Evolutionary conservation across 768 basidiomycete species (phyloP).

Genomic region (Crassisporium funariophilum): DNA sequence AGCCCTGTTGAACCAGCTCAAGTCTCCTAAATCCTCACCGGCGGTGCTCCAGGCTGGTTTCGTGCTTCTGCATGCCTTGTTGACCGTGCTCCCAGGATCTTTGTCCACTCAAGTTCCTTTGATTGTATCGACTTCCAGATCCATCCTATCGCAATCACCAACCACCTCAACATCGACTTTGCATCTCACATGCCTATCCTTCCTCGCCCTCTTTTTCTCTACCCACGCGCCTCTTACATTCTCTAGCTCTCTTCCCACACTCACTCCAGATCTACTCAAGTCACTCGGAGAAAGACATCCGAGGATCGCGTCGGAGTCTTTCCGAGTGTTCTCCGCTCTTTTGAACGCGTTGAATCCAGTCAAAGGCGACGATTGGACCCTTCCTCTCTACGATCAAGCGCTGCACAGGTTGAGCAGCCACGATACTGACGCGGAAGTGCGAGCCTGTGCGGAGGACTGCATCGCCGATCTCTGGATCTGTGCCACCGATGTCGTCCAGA

Average conservation of each 20-base stretch:
- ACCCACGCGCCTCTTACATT: slow-evolving; percentile 65
- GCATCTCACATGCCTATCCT: slow-evolving; percentile 82
- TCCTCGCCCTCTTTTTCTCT: slow-evolving; percentile 83
- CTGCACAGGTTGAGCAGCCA: slow-evolving; percentile 68
- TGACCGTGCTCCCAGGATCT: slow-evolving; percentile 82
- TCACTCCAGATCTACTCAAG: slow-evolving; percentile 77
- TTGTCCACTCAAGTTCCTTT: slow-evolving; percentile 67
- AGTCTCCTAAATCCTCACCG: slow-evolving; percentile 74
- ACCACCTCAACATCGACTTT: slow-evolving; percentile 80
- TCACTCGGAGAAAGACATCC: slow-evolving; percentile 84
- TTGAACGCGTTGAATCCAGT: slow-evolving; percentile 75
- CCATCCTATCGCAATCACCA: slow-evolving; percentile 65
- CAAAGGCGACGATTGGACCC: slow-evolving; percentile 64
- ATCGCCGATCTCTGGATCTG: slow-evolving; percentile 88
- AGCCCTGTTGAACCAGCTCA: slow-evolving; percentile 83
- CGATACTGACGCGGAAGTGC: slow-evolving; percentile 92
- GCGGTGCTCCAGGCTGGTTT: slow-evolving; percentile 87
- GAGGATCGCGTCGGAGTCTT: slow-evolving; percentile 84
- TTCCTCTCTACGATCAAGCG: slow-evolving; percentile 75
- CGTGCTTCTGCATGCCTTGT: slow-evolving; percentile 69
- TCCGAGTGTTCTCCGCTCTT: slow-evolving; percentile 84
- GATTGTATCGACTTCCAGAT: slow-evolving; percentile 65
- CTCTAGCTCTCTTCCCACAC: slow-evolving; percentile 54
- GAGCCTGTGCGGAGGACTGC: slow-evolving; percentile 77
- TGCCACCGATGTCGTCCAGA: slow-evolving; percentile 70